Percentiles rank a stretch among this genome's conserved stretches.
Evolutionary conservation across 306 rosid genomes (phyloP).

Genomic region (Trichosanthes cucumerina): DNA sequence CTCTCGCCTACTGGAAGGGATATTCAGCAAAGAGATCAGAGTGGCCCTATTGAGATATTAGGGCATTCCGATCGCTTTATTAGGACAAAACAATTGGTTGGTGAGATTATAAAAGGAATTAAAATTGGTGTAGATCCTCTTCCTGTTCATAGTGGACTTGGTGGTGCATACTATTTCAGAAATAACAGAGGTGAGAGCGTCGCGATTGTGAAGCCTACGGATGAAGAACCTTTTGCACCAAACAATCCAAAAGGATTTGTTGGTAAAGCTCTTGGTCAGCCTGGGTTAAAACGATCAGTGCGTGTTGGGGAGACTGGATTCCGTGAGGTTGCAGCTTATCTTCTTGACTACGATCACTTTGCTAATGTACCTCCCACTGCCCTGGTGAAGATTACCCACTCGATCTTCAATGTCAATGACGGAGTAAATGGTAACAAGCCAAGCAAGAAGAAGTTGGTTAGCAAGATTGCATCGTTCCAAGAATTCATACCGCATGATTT

Average conservation of each 20-base stretch:
- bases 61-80: slow-evolving; percentile 51
- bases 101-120: slow-evolving; percentile 59
- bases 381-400: slow-evolving; percentile 86
- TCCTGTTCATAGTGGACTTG: slow-evolving; percentile 81
- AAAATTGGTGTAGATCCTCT: slow-evolving; percentile 80
- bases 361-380: slow-evolving; percentile 97
- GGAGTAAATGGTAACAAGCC: slow-evolving; percentile 66
- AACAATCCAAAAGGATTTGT: slow-evolving; percentile 95
- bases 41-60: slow-evolving; percentile 81
- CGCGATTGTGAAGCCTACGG: slow-evolving; percentile 94
- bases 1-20: slow-evolving; percentile 84
- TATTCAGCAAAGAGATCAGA: slow-evolving; percentile 66
- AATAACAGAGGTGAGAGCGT: slow-evolving; percentile 60
- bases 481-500: slow-evolving; percentile 87
- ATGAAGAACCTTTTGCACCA: slow-evolving; percentile 98
- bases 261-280: slow-evolving; percentile 93
- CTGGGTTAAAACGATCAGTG: slow-evolving; percentile 81
- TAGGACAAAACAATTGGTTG: slow-evolving; percentile 34
- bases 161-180: slow-evolving; percentile 91
- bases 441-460: slow-evolving; percentile 54
- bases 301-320: slow-evolving; percentile 97
- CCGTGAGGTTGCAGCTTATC: slow-evolving; percentile 93
- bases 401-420: slow-evolving; percentile 87
- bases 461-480: slow-evolving; percentile 93
- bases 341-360: slow-evolving; percentile 69